A percentile compares a stretch with the other conserved stretches of the same genome.
phyloP scores from a whole-genome alignment of 2,329 filamentous ascomycete species.

The Zymoseptoria tritici region DNA sequence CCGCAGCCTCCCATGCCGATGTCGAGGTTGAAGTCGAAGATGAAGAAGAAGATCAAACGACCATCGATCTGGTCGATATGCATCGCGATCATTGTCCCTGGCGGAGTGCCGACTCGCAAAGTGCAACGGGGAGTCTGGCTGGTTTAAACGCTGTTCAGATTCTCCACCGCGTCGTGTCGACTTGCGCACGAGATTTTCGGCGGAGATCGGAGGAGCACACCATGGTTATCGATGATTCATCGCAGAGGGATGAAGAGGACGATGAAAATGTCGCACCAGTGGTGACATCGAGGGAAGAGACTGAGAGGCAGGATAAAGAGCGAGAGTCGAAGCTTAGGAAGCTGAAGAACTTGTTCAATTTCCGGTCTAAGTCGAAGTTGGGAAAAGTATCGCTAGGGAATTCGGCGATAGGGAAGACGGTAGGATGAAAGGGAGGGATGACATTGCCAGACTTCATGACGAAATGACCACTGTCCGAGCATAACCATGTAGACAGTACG shows the following conservation, averaged over 20 bases:
- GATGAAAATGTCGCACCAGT: conserved; percentile 1
- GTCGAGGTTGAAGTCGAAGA: conserved; percentile 38
- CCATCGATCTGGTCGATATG: conserved; percentile 27
- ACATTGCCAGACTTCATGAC: background rate
- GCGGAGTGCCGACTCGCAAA: conserved; percentile 28
- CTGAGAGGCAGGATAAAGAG: conserved; percentile 28
- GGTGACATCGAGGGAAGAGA: conserved; percentile 23
- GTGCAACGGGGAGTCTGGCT: conserved; percentile 26
- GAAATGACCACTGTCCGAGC: background rate
- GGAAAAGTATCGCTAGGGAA: conserved; percentile 4
- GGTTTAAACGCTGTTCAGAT: conserved; percentile 29
- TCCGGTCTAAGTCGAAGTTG: conserved; percentile 22
- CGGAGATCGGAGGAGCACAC: conserved; percentile 21
- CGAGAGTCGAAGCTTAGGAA: conserved; percentile 27
- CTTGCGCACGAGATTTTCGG: conserved; percentile 26
- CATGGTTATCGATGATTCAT: background rate
- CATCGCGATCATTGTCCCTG: conserved; percentile 35
- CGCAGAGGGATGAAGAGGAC: conserved; percentile 4
- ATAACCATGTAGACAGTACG: background rate
- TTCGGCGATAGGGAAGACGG: background rate
- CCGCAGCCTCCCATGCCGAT: background rate
- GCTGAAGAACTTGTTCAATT: conserved; percentile 30
- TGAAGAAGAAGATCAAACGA: conserved; percentile 10
- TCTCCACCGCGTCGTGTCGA: conserved; percentile 25
- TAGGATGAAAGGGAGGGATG: background rate